These are phyloP conservation scores for Pisolithus marmoratus DNA, from an alignment of 768 basidiomycete species.

Conservation along the genomic window DNA sequence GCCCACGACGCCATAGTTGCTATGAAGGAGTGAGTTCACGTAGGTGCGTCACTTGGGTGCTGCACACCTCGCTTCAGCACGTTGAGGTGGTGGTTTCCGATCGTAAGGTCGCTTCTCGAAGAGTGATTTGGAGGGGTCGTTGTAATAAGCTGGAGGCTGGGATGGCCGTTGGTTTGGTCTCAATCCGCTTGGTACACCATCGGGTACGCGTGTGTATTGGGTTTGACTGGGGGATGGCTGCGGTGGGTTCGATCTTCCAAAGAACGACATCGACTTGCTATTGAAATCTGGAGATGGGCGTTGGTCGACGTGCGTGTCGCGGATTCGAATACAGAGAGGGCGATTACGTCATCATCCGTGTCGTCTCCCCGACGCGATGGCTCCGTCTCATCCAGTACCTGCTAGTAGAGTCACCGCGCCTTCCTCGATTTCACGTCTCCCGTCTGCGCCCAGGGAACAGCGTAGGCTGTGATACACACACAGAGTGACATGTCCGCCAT, in stretches of 20 bases:
- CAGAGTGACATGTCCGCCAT: conserved; percentile 11
- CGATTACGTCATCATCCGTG: conserved; percentile 17
- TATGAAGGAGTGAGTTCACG: conserved; percentile 13
- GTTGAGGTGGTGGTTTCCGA: conserved; percentile 35
- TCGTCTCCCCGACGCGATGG: too few species aligned
- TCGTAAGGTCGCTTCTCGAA: conserved; percentile 47
- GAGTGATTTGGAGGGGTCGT: conserved; percentile 43
- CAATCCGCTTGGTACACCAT: conserved; percentile 29
- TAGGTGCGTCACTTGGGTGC: background rate
- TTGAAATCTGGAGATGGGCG: background rate
- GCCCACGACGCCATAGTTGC: conserved; percentile 47
- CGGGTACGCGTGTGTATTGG: conserved; percentile 41
- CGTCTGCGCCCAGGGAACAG: background rate
- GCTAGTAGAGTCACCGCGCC: background rate
- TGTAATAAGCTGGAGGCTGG: conserved; percentile 41
- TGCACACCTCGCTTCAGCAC: conserved; percentile 23
- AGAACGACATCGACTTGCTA: conserved; percentile 33
- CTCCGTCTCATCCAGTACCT: too few species aligned
- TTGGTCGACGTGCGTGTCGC: background rate
- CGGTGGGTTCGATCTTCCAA: conserved; percentile 32
- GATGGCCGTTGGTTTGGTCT: conserved; percentile 31
- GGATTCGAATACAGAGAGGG: background rate
- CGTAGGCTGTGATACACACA: background rate
- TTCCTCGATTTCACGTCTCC: background rate
- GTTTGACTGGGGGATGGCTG: conserved; percentile 29